Evolutionary conservation across 306 rosid species (phyloP), one percentile per base, ranked within the genome.

Genomic region (Begonia loranthoides): DNA sequence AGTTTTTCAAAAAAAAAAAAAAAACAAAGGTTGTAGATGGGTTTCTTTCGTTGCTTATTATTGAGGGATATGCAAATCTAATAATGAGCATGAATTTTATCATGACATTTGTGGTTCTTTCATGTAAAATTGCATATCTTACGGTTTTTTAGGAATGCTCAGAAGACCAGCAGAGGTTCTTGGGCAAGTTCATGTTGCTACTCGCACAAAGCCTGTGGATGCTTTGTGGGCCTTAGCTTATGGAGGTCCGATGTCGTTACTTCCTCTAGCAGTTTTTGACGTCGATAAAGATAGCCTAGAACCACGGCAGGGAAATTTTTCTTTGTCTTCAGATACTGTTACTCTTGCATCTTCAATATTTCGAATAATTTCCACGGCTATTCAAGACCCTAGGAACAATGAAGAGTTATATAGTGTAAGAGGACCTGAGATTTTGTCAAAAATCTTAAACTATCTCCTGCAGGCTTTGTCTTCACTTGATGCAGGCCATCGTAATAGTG

Each of bases 141-240:
- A 28, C 70, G 24, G 48, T 70, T 51, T 65, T 76, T 63, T 77
- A 90, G 99, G 99, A 59, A 46, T 60, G 60, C 79, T 74, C 53
- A 85, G 95, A 59, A 85, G 99, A 67, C 95, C 99, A 13, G 99
- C 99, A 52, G 99, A 81, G 82, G 88, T 86, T 56, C 99, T 90
- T 55, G 99, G 99, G 66, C 99, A 86, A 77, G 94, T 90, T 61
- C 83, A 90, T 66, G 87, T 86, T 78, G 94, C 94, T 39, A 72
- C 78, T 45, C 74, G 99, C 47, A 76, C 80, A 78, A 73, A 86
- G 46, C 95, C 95, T 10, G 82, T 63, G 51, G 92, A 81, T 51
- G 92, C 94, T 45, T 62, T 90, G 66, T 90, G 99, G 99, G 99
- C 99, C 64, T 74, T 86, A 65, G 85, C 95, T 34, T 80, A 80